Base-by-base conservation (phyloP, 2,329 filamentous ascomycete species). In the Cytospora schulzeri region DNA sequence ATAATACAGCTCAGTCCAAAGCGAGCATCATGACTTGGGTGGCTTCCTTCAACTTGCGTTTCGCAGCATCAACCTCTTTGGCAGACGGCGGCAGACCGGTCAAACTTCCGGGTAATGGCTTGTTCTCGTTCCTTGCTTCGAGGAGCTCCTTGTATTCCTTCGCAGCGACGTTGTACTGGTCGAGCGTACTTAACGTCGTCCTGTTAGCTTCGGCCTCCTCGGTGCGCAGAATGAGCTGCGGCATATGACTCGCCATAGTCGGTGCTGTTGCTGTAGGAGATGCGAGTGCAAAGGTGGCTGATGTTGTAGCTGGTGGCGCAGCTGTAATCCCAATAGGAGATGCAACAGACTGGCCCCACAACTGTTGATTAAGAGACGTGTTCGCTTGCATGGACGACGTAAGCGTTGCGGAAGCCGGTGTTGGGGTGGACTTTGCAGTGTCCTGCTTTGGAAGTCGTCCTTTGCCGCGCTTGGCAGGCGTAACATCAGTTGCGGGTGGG, bases 151-250 rank as follows among this genome's bases (percentile, higher is more conserved):
- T 62, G 29, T 65, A 65, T 26, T 26, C 22, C 19, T 58, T 22
- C 6, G 63, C 63, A n/a, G 63, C 59, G 41, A 56, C 55, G 8
- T 55, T 54, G 38, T 65, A 62, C 9, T 59, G 63, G 31, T 65
- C 63, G 14, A 65, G 63, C 26, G 55, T 45, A 12, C 50, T 59
- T 0, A 65, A 50, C 9, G 60, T 52, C 11, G 63, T 28, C 26
- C 29, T 65, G 51, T 65, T 65, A 50, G 63, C 63, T 31, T 65
- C 63, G 8, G 60, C 60, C 28, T 65, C 63, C 29, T 65, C 63
- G 15, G 50, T 55, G 15, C 41, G 38, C 15, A 65, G 26, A 6
- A 65, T 54, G 22, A 65, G 38, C 17, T 22, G 26, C 11, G 58
- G 58, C 19, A 7, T 14, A 19, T 17, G 28, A 9, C 54, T 38